These are phyloP conservation scores for Flaveria trinervia DNA, from an alignment of 129 eudicot genomes.

Conservation along the genomic window DNA sequence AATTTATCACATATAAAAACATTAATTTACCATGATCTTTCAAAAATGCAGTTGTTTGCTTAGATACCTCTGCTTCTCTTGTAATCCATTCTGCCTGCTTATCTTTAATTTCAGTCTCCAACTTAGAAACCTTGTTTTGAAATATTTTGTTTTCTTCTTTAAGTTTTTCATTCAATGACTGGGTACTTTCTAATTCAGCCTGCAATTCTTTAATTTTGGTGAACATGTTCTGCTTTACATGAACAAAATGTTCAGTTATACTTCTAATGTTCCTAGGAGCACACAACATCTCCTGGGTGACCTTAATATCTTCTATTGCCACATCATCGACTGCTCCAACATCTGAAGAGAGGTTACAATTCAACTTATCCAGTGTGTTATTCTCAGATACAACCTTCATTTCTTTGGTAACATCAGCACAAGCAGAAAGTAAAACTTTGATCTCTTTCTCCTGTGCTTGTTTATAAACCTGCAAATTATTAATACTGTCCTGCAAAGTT, in stretches of 20 bases:
- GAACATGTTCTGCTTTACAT: slow-evolving; percentile 31
- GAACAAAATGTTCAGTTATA: slow-evolving; percentile 36
- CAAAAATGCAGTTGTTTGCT: slow-evolving; percentile 19
- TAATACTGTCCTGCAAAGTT: slow-evolving; percentile 41
- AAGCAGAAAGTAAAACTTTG: not conserved
- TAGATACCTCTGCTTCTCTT: slow-evolving; percentile 54
- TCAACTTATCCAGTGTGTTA: not conserved
- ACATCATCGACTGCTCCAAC: not conserved
- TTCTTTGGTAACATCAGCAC: not conserved
- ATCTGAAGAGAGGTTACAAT: not conserved
- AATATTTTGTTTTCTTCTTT: slow-evolving; percentile 52
- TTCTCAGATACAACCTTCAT: not conserved
- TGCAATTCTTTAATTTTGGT: slow-evolving; percentile 43
- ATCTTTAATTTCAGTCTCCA: slow-evolving; percentile 55
- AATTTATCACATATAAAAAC: not conserved
- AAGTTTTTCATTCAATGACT: slow-evolving; percentile 31
- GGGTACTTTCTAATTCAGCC: slow-evolving; percentile 48
- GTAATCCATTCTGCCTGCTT: slow-evolving; percentile 43
- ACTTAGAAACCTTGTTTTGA: slow-evolving; percentile 38
- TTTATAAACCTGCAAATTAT: slow-evolving; percentile 42
- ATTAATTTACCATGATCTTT: slow-evolving; percentile 32
- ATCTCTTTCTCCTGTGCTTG: slow-evolving; percentile 42
- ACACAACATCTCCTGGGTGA: slow-evolving; percentile 47
- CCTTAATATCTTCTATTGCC: slow-evolving; percentile 23
- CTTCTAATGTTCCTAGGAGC: slow-evolving; percentile 46